Conservation (phyloP, 805 yeast genomes). For the Lachancea mirantina region DNA sequence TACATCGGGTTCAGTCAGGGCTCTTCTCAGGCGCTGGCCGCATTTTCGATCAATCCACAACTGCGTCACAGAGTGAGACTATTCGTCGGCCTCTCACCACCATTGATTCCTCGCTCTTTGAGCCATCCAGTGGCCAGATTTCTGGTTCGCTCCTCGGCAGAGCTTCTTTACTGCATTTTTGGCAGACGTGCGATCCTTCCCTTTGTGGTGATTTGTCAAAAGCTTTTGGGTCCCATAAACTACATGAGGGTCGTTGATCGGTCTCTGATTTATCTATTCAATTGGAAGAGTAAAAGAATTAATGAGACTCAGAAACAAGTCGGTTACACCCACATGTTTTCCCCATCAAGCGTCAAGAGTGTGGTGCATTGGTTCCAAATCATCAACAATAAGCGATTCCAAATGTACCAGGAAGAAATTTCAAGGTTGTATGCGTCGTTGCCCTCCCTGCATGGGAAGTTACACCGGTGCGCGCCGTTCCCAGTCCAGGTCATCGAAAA, state of each 20-base stretch:
- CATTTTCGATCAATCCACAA: constrained; percentile 51
- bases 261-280: constrained; percentile 53
- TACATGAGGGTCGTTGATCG: constrained; percentile 61
- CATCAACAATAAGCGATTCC: constrained; percentile 58
- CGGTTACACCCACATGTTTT: constrained; percentile 73
- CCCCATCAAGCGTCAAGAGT: constrained; percentile 73
- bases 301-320: constrained; percentile 57
- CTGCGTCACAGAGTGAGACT: constrained; percentile 42
- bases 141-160: constrained; percentile 62
- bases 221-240: constrained; percentile 60
- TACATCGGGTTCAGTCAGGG: constrained; percentile 87
- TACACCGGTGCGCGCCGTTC: constrained; percentile 46
- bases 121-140: constrained; percentile 63
- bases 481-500: constrained; percentile 48
- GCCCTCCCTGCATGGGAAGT: constrained; percentile 23
- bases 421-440: constrained; percentile 14
- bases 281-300: constrained; percentile 66
- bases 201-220: constrained; percentile 61
- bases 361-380: constrained; percentile 86
- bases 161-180: constrained; percentile 53
- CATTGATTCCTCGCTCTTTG: constrained; percentile 77
- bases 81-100: constrained; percentile 78
- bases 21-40: constrained; percentile 77
- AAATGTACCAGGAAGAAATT: constrained; percentile 61
- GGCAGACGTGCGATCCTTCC: constrained; percentile 63